Evolutionary conservation across 495 filamentous ascomycete genomes (phyloP), one percentile per base, ranked within the genome.

Genomic region (Hypoxylon rickii): DNA sequence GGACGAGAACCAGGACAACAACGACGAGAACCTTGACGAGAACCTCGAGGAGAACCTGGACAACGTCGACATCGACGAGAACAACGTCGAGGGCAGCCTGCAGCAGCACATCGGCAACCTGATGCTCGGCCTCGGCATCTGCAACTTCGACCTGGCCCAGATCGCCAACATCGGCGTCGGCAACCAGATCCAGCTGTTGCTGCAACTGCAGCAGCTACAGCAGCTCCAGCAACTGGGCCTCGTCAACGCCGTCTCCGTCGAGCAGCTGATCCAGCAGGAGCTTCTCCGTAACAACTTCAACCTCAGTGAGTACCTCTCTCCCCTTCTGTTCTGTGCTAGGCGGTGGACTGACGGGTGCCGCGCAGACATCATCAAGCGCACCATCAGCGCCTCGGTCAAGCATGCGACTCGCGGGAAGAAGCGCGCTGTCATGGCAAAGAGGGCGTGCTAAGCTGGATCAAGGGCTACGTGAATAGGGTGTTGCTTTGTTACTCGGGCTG

Each of bases 201-300:
- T 75, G 21, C 67, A 74, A 48, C 74, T 77, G 11, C 70, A 71
- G 29, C 68, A 75, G 58, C 63, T 77, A 13, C 51, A 60, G 33
- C 69, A 75, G 46, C 68, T 77, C n/a, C 53, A 71, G 49, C 64
- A 67, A 51, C 64, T 73, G 15, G 73, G 70, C n/a, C 64, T 77
- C 26, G 37, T 76, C 45, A 67, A 64, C 43, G 46, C 68, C 10
- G 51, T 61, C 8, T 66, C 69, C 21, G 62, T 74, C 29, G 63
- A 67, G 31, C 63, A 65, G 18, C 63, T 77, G 15, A 64, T 77
- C 39, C 72, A 66, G 41, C 66, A 55, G 41, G 73, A 73, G 12
- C 24, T 66, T 20, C 48, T 72, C 7, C 47, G 63, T 7, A 52
- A 55, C 33, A 51, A 63, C 60, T 73, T 75, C 55, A 73, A 74